phyloP scores from a whole-genome alignment of 305 asterid genomes.

The Fraxinus greggii region DNA sequence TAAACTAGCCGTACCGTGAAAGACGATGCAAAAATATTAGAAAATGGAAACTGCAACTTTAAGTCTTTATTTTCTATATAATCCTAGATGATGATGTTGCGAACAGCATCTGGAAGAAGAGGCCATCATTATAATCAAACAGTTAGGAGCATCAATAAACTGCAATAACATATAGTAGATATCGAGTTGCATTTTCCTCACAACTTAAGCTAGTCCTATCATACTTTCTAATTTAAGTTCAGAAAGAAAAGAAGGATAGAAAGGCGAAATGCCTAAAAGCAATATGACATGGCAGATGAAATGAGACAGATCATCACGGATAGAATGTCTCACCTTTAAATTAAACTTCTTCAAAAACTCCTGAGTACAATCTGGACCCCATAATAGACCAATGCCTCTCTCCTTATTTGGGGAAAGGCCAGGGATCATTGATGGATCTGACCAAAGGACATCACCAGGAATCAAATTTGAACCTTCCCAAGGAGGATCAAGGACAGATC shows the following conservation, averaged over 20 bases:
- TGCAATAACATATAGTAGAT: not conserved
- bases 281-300: slow-evolving; percentile 3
- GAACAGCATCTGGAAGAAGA: not conserved
- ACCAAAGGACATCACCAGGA: slow-evolving; percentile 98
- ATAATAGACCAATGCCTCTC: slow-evolving; percentile 91
- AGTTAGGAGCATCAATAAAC: not conserved
- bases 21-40: not conserved
- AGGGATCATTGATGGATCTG: slow-evolving; percentile 80
- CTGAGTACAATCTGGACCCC: slow-evolving; percentile 96
- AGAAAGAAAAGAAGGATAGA: not conserved
- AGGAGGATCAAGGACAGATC: slow-evolving; percentile 97
- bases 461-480: slow-evolving; percentile 93
- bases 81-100: not conserved
- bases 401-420: slow-evolving; percentile 89
- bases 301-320: not conserved
- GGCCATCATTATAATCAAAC: not conserved
- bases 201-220: not conserved
- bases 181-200: not conserved
- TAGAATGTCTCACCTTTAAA: slow-evolving; percentile 51
- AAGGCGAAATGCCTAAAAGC: not conserved
- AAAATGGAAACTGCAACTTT: not conserved
- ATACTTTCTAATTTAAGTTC: not conserved
- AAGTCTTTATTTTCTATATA: not conserved
- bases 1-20: not conserved
- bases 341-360: slow-evolving; percentile 71